These are phyloP conservation scores for Petunia axillaris DNA, from an alignment of 257 asterid species.

Conservation along the genomic window DNA sequence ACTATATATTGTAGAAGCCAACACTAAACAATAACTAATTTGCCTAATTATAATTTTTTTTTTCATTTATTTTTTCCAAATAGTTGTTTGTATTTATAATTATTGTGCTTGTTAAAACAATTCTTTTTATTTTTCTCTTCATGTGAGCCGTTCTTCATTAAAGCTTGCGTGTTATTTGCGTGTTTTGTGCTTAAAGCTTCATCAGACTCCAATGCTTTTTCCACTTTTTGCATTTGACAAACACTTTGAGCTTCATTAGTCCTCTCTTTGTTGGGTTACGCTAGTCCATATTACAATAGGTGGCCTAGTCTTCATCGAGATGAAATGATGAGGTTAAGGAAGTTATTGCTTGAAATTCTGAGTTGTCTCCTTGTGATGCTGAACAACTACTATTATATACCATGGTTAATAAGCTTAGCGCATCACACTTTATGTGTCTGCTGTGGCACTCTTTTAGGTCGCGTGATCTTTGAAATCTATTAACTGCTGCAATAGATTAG, in stretches of 20 bases:
- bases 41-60: not conserved
- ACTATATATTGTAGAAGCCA: not conserved
- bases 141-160: not conserved
- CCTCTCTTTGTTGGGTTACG: not conserved
- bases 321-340: not conserved
- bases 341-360: slow-evolving; percentile 4
- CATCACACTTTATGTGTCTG: not conserved
- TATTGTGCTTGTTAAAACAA: not conserved
- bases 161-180: not conserved
- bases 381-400: not conserved
- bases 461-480: not conserved
- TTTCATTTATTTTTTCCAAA: not conserved
- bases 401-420: not conserved
- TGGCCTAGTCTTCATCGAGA: not conserved
- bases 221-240: not conserved
- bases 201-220: not conserved
- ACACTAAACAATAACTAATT: not conserved
- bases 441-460: not conserved
- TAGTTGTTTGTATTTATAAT: not conserved
- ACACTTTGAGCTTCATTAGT: not conserved
- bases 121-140: not conserved
- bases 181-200: not conserved
- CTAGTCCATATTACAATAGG: not conserved
- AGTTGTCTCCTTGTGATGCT: not conserved
- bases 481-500: not conserved